phyloP scores from a whole-genome alignment of 495 filamentous ascomycete genomes.

The Aspergillus panamensis region DNA sequence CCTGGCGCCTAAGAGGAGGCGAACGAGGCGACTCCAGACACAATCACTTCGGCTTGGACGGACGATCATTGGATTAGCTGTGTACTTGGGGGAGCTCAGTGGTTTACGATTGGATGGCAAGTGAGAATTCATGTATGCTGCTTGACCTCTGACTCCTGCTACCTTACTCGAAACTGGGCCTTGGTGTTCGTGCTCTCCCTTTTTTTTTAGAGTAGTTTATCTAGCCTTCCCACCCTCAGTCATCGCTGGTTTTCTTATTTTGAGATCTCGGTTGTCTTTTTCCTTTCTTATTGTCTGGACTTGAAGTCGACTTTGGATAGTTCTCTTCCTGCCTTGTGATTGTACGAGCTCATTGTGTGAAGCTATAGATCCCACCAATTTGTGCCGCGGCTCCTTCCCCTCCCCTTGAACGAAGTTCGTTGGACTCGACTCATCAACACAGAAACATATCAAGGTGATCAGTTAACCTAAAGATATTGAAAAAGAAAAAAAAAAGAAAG shows the following conservation, averaged over 20 bases:
- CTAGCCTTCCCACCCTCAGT: background rate
- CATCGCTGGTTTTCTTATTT: no score
- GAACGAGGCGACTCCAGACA: conserved; percentile 10
- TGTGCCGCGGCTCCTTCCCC: background rate
- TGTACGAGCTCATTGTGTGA: background rate
- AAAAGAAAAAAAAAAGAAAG: no score
- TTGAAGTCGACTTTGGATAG: background rate
- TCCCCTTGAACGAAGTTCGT: background rate
- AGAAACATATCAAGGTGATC: background rate
- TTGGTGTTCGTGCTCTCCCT: background rate
- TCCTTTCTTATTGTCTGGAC: no score
- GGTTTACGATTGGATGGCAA: background rate
- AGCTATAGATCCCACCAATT: background rate
- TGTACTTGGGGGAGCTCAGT: background rate
- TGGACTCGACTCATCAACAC: background rate
- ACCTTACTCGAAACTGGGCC: background rate
- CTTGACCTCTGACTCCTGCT: background rate
- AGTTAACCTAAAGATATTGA: background rate
- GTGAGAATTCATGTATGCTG: background rate
- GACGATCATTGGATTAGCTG: conserved; percentile 6
- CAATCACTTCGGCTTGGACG: conserved; percentile 6
- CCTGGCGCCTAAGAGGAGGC: conserved; percentile 7
- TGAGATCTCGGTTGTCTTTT: no score
- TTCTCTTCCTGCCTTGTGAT: background rate
- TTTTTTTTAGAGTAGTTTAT: background rate